Evolutionary conservation across 129 eudicot species (phyloP), one percentile per base, ranked within the genome.

Genomic region (Helianthus tuberosus): DNA sequence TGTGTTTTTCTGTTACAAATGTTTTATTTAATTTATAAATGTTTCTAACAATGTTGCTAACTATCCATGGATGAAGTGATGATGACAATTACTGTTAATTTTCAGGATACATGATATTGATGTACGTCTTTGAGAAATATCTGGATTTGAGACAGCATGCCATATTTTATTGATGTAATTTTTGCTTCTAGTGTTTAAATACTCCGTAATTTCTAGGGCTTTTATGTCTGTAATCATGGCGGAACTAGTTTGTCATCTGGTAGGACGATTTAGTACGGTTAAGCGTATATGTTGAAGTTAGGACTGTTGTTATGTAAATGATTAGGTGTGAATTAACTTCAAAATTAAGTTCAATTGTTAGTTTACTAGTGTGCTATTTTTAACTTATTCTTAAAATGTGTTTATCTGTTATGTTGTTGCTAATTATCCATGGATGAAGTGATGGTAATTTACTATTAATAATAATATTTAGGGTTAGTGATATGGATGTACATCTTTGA

Each of bases 401-500:
- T 25, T 47, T 64, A 10, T 41, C 5, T 39, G 36, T 65, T 43
- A 15, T 32, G 3, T 32, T 32, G 36, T 32, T 32, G 36, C 36
- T 32, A 43, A 43, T 43, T 7, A 43, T 43, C 10, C 47, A 43
- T 8, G 47, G 10, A 43, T 43, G 47, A 43, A 43, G 11, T 2
- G 47, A 43, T 43, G 47, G 36, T 32, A 32, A 32, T 32, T 32
- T 32, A 43, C 47, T 2, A 43, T 43, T 43, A 43, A 0, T 43
- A 43, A 1, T 43, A 9, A 43, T 43, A 9, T 43, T 43, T 43
- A 43, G 99, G 99, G 48, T 90, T 94, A 80, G 88, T 91, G 99
- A 87, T 94, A 79, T 70, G 91, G 77, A 78, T 91, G 93, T 94
- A 94, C 73, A 65, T 94, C 61, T 88, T 94, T 59, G 96, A 91